phyloP scores from a whole-genome alignment of 805 yeast species.

The Yamadazyma scolyti region DNA sequence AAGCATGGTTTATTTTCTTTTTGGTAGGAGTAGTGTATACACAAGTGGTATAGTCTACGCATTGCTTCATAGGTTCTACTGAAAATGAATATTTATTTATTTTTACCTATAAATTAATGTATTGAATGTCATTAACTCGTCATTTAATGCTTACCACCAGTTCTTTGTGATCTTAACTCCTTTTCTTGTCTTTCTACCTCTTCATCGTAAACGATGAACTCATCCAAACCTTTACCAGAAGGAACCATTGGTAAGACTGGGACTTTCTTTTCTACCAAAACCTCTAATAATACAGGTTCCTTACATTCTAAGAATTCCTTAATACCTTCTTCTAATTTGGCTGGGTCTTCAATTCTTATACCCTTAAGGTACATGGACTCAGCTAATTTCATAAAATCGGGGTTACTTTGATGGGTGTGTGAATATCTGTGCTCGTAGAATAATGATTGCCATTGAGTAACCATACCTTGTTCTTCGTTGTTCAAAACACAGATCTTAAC shows the following conservation, averaged over 20 bases:
- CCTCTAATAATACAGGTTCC: slow-evolving; percentile 86
- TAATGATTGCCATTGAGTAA: slow-evolving; percentile 97
- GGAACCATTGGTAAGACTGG: slow-evolving; percentile 99
- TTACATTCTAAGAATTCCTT: slow-evolving; percentile 67
- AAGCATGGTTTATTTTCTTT: background rate
- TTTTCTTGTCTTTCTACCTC: slow-evolving; percentile 71
- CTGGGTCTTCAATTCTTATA: slow-evolving; percentile 66
- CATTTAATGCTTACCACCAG: slow-evolving; percentile 60
- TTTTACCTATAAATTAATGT: slow-evolving; percentile 1
- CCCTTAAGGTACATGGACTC: slow-evolving; percentile 93
- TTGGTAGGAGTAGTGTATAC: background rate
- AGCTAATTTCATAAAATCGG: slow-evolving; percentile 88
- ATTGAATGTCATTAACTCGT: background rate
- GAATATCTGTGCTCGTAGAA: slow-evolving; percentile 96
- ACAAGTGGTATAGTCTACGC: background rate
- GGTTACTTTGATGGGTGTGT: slow-evolving; percentile 96
- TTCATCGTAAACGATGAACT: slow-evolving; percentile 83
- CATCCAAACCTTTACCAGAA: slow-evolving; percentile 91
- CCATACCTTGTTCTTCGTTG: slow-evolving; percentile 99
- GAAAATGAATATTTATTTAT: background rate
- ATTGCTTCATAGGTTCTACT: too few relatives aligned
- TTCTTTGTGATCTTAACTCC: slow-evolving; percentile 66
- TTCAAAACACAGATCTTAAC: slow-evolving; percentile 85
- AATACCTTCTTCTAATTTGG: slow-evolving; percentile 46
- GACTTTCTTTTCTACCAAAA: slow-evolving; percentile 83